These are phyloP conservation scores for Aspergillus chevalieri DNA, from an alignment of 2,329 filamentous ascomycete species.

Conservation along the genomic window DNA sequence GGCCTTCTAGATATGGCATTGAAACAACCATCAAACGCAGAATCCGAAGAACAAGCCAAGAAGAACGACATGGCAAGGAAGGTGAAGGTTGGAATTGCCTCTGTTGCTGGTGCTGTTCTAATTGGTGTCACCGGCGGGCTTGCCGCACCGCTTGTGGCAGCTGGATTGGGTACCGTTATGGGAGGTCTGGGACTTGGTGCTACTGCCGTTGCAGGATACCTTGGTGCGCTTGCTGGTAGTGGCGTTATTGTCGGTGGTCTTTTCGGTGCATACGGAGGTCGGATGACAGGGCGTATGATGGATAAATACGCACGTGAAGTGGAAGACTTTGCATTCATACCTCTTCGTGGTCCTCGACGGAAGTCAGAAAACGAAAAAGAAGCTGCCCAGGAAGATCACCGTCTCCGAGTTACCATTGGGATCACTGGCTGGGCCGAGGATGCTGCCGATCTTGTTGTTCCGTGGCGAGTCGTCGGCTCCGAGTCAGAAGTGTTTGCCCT, in stretches of 20 bases:
- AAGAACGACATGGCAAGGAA: conserved; percentile 60
- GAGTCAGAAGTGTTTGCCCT: conserved; percentile 75
- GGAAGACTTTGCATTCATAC: conserved; percentile 80
- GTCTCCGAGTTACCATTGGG: conserved; percentile 74
- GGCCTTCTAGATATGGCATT: conserved; percentile 70
- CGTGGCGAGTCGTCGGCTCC: conserved; percentile 70
- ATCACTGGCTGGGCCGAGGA: conserved; percentile 75
- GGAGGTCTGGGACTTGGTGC: conserved; percentile 69
- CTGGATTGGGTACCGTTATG: conserved; percentile 72
- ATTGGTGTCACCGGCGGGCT: conserved; percentile 79
- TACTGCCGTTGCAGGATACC: conserved; percentile 67
- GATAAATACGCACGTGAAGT: conserved; percentile 82
- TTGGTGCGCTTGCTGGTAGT: conserved; percentile 75
- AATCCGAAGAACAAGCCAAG: conserved; percentile 65
- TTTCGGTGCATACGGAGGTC: conserved; percentile 84
- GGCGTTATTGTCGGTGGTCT: conserved; percentile 73
- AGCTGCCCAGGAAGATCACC: conserved; percentile 49
- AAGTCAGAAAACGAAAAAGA: conserved; percentile 39
- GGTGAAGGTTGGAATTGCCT: conserved; percentile 80
- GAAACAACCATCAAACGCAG: conserved; percentile 69
- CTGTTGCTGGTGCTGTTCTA: conserved; percentile 78
- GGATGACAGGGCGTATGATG: conserved; percentile 79
- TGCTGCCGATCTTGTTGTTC: conserved; percentile 64
- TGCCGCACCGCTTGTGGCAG: conserved; percentile 68
- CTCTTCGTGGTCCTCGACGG: conserved; percentile 54